Base-by-base conservation (phyloP, 345 rosid genomes). In the Sonneratia alba region DNA sequence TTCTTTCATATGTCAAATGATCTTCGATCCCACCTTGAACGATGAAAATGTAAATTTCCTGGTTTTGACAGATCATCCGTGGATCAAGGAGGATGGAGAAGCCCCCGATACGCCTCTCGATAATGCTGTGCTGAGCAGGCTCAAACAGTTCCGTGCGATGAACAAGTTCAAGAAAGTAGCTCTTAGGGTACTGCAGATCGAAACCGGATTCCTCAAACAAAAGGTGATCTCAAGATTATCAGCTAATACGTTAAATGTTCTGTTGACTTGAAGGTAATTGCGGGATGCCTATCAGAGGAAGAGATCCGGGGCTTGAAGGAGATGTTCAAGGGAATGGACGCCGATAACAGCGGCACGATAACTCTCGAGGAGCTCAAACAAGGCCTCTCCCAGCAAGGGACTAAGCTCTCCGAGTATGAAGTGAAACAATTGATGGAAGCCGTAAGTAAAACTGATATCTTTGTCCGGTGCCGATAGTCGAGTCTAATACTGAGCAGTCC, bases 221-320 rank as follows among this genome's bases (percentile, higher is more conserved):
- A n/a, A 57, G 34, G 34, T 22, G 27, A 57, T 57, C 34, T 22
- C 13, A 6, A 57, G 32, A 10, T 57, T 10, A 10, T 62, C 66
- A 2, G 19, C 66, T 62, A 34, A 62, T 14, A 27, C 14, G 37
- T 62, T 34, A 6, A 62, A 13, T 3, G 2, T 62, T 62, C 38
- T 11, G 45, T 8, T 32, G 56, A 38, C 14, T 32, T 1, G 14
- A n/a, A 91, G 97, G 93, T 94, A 43, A 89, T 95, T 73, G 97
- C 97, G 0, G 97, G 97, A 12, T 95, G 97, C 76, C 78, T 95
- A 71, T 95, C 97, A 0, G 93, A 92, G 83, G 97, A 90, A 87
- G 97, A 90, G 78, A 95, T 95, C 83, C 90, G 81, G 88, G 96
- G 97, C 12, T 72, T 91, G 73, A 91, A 94, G 78, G 89, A 91